These are phyloP conservation scores for Colletotrichum sp. DNA, from an alignment of 2,329 filamentous ascomycete species.

Conservation along the genomic window DNA sequence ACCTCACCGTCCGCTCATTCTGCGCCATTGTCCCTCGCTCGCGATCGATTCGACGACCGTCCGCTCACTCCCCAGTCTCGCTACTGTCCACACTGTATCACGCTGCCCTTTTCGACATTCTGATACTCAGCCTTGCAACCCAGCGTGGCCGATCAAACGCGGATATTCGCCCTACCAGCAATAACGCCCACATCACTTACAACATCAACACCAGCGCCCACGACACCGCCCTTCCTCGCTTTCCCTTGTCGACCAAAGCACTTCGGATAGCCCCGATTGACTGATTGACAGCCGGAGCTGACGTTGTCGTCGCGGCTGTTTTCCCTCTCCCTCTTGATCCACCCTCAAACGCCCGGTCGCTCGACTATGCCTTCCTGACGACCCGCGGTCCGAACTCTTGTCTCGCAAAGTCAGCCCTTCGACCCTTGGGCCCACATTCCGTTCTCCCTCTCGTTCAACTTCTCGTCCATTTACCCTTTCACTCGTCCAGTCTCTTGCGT, in stretches of 20 bases:
- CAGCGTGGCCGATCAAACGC: slow-evolving; percentile 20
- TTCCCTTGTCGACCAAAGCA: not conserved
- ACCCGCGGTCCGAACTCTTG: slow-evolving; percentile 11
- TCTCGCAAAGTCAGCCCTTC: not conserved
- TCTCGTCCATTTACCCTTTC: not conserved
- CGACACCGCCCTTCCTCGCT: not conserved
- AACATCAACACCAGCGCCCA: not conserved
- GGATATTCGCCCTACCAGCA: slow-evolving; percentile 6
- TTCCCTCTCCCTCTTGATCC: slow-evolving; percentile 3
- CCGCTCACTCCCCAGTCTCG: not conserved
- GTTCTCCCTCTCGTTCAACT: slow-evolving; percentile 9
- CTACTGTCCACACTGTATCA: not conserved
- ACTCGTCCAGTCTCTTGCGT: slow-evolving; percentile 13
- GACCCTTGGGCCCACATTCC: slow-evolving; percentile 17
- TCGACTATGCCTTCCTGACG: slow-evolving; percentile 16
- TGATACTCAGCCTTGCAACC: slow-evolving; percentile 20
- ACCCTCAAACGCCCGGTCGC: slow-evolving; percentile 13
- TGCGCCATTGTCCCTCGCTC: not conserved
- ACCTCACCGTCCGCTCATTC: slow-evolving; percentile 5
- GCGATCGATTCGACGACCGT: not conserved
- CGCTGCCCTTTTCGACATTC: slow-evolving; percentile 10
- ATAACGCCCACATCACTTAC: not conserved
- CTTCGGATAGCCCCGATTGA: not conserved
- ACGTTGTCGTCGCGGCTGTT: not conserved
- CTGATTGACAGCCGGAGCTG: not conserved